Conservation (phyloP, 257 asterid species). For the Solanum lycopersicoides region DNA sequence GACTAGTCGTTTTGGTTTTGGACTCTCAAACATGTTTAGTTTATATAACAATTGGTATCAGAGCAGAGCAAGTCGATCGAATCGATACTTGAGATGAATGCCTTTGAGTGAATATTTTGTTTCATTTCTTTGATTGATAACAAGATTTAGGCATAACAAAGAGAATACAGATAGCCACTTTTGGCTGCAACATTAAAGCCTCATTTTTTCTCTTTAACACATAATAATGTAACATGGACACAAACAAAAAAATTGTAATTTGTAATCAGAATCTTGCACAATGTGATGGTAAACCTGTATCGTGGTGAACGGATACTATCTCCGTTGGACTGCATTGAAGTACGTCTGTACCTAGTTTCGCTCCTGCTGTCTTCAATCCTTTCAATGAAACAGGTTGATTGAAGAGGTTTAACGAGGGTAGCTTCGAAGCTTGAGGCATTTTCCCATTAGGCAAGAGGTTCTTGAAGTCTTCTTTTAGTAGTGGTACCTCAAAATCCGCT, state of each 20-base stretch:
- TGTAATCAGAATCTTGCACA: slow-evolving; percentile 55
- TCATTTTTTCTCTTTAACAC: background rate
- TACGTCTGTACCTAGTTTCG: slow-evolving; percentile 70
- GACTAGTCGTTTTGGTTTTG: background rate
- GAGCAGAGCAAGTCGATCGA: background rate
- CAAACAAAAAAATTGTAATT: background rate
- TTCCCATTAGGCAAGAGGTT: slow-evolving; percentile 58
- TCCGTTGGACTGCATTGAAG: slow-evolving; percentile 49
- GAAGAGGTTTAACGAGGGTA: slow-evolving; percentile 72
- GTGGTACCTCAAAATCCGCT: slow-evolving; percentile 79
- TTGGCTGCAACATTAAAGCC: background rate
- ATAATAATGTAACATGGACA: background rate
- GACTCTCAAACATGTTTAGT: background rate
- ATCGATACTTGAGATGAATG: background rate
- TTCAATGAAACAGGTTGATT: slow-evolving; percentile 78
- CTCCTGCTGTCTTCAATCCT: slow-evolving; percentile 88
- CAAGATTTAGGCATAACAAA: background rate
- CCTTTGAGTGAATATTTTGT: background rate
- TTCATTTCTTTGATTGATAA: background rate
- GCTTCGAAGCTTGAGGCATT: slow-evolving; percentile 72
- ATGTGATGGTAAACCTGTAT: slow-evolving; percentile 74
- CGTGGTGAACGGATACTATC: slow-evolving; percentile 37
- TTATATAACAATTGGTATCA: background rate
- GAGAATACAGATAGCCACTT: background rate
- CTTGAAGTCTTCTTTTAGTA: slow-evolving; percentile 60